Percentiles rank a stretch among this genome's conserved stretches.
phyloP scores from a whole-genome alignment of 2,329 filamentous ascomycete species.

The Aquanectria penicillioides region DNA sequence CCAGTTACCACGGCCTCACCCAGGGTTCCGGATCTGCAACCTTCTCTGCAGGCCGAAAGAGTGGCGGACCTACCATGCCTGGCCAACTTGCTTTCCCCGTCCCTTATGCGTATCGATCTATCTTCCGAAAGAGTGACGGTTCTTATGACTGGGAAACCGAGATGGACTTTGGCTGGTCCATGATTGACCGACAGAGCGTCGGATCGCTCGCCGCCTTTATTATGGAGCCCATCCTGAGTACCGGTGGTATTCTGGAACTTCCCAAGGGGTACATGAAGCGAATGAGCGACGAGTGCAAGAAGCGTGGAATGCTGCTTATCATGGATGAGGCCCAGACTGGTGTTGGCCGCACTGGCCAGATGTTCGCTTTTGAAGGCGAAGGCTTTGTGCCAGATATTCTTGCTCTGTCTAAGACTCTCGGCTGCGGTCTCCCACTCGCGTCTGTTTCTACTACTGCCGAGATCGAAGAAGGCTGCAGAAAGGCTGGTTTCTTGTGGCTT shows the following conservation, averaged over 20 bases:
- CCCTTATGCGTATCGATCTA: conserved; percentile 69
- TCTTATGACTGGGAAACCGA: conserved; percentile 74
- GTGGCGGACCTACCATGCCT: conserved; percentile 58
- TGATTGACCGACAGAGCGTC: conserved; percentile 67
- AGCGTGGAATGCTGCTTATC: conserved; percentile 66
- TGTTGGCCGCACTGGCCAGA: conserved; percentile 63
- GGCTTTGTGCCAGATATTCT: conserved; percentile 33
- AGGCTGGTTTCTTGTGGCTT: conserved; percentile 58
- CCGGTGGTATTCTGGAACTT: conserved; percentile 52
- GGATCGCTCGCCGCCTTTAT: conserved; percentile 72
- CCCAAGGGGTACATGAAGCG: conserved; percentile 28
- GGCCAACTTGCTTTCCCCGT: conserved; percentile 68
- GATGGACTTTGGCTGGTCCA: conserved; percentile 68
- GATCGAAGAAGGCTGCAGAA: conserved; percentile 57
- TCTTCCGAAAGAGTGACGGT: conserved; percentile 67
- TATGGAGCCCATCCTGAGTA: conserved; percentile 67
- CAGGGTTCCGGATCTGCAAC: conserved; percentile 61
- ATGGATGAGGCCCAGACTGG: conserved; percentile 70
- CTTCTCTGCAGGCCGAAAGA: conserved; percentile 62
- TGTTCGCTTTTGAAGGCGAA: conserved; percentile 66
- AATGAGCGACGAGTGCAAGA: conserved; percentile 55
- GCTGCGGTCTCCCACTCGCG: conserved; percentile 61
- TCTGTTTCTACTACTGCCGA: conserved; percentile 59
- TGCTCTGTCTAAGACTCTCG: conserved; percentile 61
- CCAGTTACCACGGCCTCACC: conserved; percentile 71